Percentiles rank a stretch among this genome's conserved stretches.
Evolutionary conservation across 108 stramenopile genomes (phyloP).

Genomic region (Cyclotella sp.): DNA sequence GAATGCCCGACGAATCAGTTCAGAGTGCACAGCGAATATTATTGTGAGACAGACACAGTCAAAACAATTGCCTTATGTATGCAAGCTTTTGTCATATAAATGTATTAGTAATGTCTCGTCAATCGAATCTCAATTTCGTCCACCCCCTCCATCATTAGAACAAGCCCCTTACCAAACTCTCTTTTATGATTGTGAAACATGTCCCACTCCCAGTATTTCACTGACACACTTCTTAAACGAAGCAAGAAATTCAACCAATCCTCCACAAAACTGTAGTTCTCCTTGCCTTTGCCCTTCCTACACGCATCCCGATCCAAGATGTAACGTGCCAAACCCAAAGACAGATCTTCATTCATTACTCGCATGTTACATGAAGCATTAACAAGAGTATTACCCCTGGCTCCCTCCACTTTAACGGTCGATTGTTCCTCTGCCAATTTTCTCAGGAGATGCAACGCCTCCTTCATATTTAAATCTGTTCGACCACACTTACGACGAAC

Average conservation of each 20-base stretch:
- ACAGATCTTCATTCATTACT: background rate
- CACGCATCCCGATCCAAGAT: constrained; percentile 8
- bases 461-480: background rate
- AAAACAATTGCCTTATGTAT: too few species aligned
- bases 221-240: background rate
- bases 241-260: background rate
- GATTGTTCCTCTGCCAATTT: background rate
- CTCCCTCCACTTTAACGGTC: background rate
- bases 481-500: too few species aligned
- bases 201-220: constrained; percentile 5
- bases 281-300: background rate
- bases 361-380: background rate
- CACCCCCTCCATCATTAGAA: background rate
- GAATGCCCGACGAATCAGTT: too few species aligned
- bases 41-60: too few species aligned
- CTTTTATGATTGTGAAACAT: background rate
- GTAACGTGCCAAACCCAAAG: background rate
- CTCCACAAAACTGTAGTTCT: background rate
- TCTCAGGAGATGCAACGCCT: background rate
- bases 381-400: background rate
- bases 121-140: background rate
- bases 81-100: too few species aligned
- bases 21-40: too few species aligned
- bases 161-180: constrained; percentile 2
- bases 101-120: background rate